Percentiles rank a stretch among this genome's conserved stretches.
Conservation (phyloP, 2,329 filamentous ascomycete species). For the Hirsutella minnesotensis region DNA sequence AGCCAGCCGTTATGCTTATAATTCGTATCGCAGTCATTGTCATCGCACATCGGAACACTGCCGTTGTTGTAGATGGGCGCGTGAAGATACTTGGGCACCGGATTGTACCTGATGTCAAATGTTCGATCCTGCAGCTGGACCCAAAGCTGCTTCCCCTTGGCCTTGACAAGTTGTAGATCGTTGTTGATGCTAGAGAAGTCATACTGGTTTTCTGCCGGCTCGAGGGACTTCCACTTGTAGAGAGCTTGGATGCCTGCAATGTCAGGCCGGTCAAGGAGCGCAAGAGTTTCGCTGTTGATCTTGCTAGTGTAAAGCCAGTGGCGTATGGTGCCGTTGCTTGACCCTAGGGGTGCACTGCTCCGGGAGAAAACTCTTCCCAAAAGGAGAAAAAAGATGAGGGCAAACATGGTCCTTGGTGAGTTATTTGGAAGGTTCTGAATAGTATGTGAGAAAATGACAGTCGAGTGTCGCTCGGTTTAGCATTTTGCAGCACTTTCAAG, state of each 20-base stretch:
- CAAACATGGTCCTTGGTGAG: too few species aligned
- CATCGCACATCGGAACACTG: constrained; percentile 8
- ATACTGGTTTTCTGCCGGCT: neutral
- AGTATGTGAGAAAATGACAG: too few species aligned
- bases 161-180: constrained; percentile 18
- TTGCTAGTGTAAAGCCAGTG: neutral
- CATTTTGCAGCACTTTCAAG: too few species aligned
- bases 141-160: constrained; percentile 11
- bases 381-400: too few species aligned
- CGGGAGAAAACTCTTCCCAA: too few species aligned
- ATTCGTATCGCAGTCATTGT: constrained; percentile 4
- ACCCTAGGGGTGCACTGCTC: too few species aligned
- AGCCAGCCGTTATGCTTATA: neutral
- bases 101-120: constrained; percentile 5
- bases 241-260: neutral
- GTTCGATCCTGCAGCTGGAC: constrained; percentile 10
- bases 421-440: too few species aligned
- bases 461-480: too few species aligned
- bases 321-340: too few species aligned
- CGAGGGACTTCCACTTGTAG: neutral
- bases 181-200: neutral
- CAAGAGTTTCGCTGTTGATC: neutral
- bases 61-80: constrained; percentile 9
- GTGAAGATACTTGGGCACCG: constrained; percentile 9
- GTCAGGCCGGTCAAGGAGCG: neutral